phyloP scores from a whole-genome alignment of 495 filamentous ascomycete species.

The Penicillium goetzii region DNA sequence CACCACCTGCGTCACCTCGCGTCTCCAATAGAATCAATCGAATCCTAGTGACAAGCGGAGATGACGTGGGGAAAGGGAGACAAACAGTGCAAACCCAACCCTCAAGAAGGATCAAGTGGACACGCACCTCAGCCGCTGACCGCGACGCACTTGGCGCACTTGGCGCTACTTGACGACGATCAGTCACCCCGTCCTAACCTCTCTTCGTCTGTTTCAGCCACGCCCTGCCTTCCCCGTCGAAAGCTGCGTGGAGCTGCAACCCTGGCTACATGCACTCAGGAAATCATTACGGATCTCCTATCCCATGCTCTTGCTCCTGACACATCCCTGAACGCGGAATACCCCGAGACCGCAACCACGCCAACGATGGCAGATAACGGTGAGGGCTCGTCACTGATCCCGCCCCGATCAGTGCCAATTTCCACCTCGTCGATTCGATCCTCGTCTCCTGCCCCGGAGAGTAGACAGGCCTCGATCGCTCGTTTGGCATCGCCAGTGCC shows the following conservation, averaged over 20 bases:
- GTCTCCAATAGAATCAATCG: conserved; percentile 5
- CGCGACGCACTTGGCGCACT: conserved; percentile 6
- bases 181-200: background rate
- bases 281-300: background rate
- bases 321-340: conserved; percentile 11
- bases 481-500: conserved; percentile 72
- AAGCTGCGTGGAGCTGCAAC: background rate
- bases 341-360: conserved; percentile 9
- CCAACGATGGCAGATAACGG: conserved; percentile 45
- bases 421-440: conserved; percentile 41
- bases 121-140: background rate
- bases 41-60: background rate
- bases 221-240: background rate
- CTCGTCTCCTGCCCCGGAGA: conserved; percentile 48
- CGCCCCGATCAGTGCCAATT: conserved; percentile 42
- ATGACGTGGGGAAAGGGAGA: conserved; percentile 28
- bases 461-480: conserved; percentile 69
- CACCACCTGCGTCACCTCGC: conserved; percentile 26
- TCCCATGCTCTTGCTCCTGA: conserved; percentile 18
- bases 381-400: conserved; percentile 42
- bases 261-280: background rate
- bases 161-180: conserved; percentile 1
- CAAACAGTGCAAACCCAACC: conserved; percentile 44
- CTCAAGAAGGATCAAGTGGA: background rate
- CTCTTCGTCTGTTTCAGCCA: conserved; percentile 10